Conservation (phyloP, 495 filamentous ascomycete genomes). For the Sporormia fimetaria region DNA sequence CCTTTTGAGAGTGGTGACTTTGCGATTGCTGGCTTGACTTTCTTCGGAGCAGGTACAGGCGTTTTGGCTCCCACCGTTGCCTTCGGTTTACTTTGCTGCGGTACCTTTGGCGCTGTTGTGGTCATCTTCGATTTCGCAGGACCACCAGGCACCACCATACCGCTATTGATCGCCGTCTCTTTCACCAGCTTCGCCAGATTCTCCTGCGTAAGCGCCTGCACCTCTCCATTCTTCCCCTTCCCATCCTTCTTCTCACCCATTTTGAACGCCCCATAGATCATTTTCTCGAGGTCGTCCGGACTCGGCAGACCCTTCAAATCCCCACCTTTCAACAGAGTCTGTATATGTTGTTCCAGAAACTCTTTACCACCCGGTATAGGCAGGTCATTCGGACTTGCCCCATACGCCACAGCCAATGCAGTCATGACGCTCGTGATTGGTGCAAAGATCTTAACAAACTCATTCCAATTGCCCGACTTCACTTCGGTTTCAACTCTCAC, state of each 20-base stretch:
- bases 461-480: conserved; percentile 32
- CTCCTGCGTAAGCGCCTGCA: conserved; percentile 22
- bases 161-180: conserved; percentile 23
- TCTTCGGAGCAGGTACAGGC: background rate
- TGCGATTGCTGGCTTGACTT: background rate
- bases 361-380: conserved; percentile 17
- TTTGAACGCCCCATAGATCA: conserved; percentile 21
- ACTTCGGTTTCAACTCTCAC: conserved; percentile 30
- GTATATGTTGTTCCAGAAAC: conserved; percentile 21
- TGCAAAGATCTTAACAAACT: conserved; percentile 35
- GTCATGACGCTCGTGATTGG: conserved; percentile 31
- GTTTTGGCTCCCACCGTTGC: conserved; percentile 3
- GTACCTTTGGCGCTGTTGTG: background rate
- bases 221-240: conserved; percentile 8
- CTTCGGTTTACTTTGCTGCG: conserved; percentile 13
- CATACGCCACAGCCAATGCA: conserved; percentile 26
- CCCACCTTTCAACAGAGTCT: conserved; percentile 10
- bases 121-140: background rate
- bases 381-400: conserved; percentile 22
- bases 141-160: conserved; percentile 15
- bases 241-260: conserved; percentile 12
- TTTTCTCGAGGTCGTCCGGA: conserved; percentile 21
- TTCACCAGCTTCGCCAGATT: conserved; percentile 23
- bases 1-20: background rate
- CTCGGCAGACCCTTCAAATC: conserved; percentile 20